Conservation (phyloP, 2,329 filamentous ascomycete species). For the Plenodomus tracheiphilus region DNA sequence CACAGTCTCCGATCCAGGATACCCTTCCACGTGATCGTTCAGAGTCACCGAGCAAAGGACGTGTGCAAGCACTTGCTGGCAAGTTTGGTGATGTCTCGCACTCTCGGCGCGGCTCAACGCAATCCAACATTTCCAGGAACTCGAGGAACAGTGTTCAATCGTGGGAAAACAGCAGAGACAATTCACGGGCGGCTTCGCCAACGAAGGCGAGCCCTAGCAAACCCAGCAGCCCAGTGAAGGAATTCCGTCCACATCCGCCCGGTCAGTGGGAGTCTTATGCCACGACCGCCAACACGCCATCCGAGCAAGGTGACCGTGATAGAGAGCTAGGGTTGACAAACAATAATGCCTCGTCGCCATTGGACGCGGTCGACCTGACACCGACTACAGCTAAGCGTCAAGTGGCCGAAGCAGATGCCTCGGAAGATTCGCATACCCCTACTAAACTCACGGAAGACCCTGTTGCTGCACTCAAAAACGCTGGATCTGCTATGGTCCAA, state of each 20-base stretch:
- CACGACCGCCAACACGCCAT: slow-evolving; percentile 43
- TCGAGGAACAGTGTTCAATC: slow-evolving; percentile 47
- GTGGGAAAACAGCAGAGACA: slow-evolving; percentile 45
- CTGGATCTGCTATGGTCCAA: slow-evolving; percentile 54
- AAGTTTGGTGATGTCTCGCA: slow-evolving; percentile 52
- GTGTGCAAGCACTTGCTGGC: slow-evolving; percentile 56
- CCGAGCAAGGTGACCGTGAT: slow-evolving; percentile 34
- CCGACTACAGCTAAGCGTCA: slow-evolving; percentile 44
- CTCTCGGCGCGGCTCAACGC: slow-evolving; percentile 52
- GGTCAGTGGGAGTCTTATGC: slow-evolving; percentile 59
- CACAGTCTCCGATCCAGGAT: slow-evolving; percentile 32
- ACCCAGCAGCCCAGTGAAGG: slow-evolving; percentile 42
- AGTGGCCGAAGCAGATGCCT: slow-evolving; percentile 23
- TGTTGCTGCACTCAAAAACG: slow-evolving; percentile 50
- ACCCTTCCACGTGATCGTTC: slow-evolving; percentile 40
- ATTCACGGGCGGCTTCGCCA: slow-evolving; percentile 39
- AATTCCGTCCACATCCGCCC: slow-evolving; percentile 57
- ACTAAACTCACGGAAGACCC: slow-evolving; percentile 31
- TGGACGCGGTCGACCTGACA: slow-evolving; percentile 37
- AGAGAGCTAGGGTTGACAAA: slow-evolving; percentile 22
- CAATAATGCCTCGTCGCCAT: slow-evolving; percentile 10
- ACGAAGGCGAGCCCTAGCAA: slow-evolving; percentile 32
- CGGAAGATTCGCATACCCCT: slow-evolving; percentile 10
- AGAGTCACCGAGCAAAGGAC: slow-evolving; percentile 53
- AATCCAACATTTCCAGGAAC: slow-evolving; percentile 47